Evolutionary conservation across 1,284 basidiomycete genomes (phyloP).

Genomic region (Cutaneotrichosporon dermatis): DNA sequence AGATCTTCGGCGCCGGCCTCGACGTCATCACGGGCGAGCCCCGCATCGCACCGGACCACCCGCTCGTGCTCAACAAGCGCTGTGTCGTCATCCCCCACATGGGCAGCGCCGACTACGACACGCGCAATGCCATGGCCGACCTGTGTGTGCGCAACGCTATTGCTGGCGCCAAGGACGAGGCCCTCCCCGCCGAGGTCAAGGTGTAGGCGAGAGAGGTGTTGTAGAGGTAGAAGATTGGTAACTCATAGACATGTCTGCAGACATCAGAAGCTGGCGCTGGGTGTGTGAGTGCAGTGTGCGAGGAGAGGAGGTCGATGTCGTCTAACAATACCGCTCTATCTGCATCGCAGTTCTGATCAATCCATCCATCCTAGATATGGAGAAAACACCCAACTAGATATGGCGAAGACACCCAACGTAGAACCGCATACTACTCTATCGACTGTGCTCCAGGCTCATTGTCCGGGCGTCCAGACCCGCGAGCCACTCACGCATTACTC

Average conservation of each 20-base stretch:
- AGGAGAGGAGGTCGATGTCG: no score
- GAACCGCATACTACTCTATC: not conserved
- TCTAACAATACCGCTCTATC: no score
- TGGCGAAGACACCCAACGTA: no score
- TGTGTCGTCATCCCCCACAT: conserved; percentile 76
- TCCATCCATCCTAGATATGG: no score
- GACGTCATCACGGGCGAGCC: conserved; percentile 96
- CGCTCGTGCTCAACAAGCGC: conserved; percentile 59
- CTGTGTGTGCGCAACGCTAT: conserved; percentile 51
- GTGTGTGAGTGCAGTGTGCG: not conserved
- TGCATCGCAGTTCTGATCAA: no score
- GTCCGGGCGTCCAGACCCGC: no score
- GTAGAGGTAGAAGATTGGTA: not conserved
- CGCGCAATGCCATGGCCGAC: conserved; percentile 74
- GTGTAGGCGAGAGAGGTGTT: conserved; percentile 12
- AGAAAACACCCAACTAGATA: no score
- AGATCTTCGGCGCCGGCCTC: conserved; percentile 86
- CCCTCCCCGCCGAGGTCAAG: conserved; percentile 39
- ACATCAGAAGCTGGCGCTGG: no score
- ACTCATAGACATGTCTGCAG: not conserved
- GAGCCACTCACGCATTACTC: no score
- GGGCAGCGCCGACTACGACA: conserved; percentile 81
- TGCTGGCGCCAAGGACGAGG: conserved; percentile 30
- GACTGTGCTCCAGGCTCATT: no score
- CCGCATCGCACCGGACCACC: conserved; percentile 66